phyloP scores from a whole-genome alignment of 1,139 yeast genomes.

The Yueomyces sp. region DNA sequence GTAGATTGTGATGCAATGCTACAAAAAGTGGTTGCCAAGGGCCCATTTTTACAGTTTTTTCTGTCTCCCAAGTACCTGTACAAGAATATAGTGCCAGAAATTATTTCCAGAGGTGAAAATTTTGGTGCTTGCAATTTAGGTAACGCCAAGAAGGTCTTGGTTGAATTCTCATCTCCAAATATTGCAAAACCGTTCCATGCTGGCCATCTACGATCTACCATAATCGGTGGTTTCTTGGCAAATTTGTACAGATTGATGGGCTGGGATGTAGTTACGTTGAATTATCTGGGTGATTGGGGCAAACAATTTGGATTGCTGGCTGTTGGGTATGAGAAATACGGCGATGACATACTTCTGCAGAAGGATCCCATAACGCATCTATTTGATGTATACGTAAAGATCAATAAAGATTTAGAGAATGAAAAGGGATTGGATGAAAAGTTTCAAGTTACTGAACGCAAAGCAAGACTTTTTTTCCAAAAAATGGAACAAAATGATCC shows the following conservation, averaged over 20 bases:
- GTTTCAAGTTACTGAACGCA: conserved; percentile 47
- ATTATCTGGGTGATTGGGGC: conserved; percentile 98
- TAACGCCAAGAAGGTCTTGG: conserved; percentile 52
- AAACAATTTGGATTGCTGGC: conserved; percentile 95
- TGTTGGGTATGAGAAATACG: conserved; percentile 78
- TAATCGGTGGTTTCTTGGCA: conserved; percentile 88
- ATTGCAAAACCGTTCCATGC: conserved; percentile 99
- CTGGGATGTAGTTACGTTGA: conserved; percentile 78
- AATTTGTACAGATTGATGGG: conserved; percentile 85
- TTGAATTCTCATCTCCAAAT: conserved; percentile 94
- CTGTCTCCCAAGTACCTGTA: conserved; percentile 58
- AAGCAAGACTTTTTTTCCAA: conserved; percentile 80
- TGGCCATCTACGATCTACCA: conserved; percentile 93
- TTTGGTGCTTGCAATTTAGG: conserved; percentile 76
- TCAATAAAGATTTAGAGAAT: conserved; percentile 64
- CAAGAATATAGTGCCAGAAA: conserved; percentile 54
- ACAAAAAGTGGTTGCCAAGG: conserved; percentile 64
- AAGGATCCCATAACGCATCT: conserved; percentile 85
- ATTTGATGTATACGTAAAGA: conserved; percentile 82
- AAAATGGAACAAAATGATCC: conserved; percentile 90
- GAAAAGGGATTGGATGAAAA: conserved; percentile 57
- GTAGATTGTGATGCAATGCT: conserved; percentile 59
- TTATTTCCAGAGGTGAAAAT: conserved; percentile 20
- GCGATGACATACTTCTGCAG: conserved; percentile 57
- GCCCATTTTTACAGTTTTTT: conserved; percentile 84